Conservation (phyloP, 371 early-diverging fungal species). For the Saksenaea oblongispora region DNA sequence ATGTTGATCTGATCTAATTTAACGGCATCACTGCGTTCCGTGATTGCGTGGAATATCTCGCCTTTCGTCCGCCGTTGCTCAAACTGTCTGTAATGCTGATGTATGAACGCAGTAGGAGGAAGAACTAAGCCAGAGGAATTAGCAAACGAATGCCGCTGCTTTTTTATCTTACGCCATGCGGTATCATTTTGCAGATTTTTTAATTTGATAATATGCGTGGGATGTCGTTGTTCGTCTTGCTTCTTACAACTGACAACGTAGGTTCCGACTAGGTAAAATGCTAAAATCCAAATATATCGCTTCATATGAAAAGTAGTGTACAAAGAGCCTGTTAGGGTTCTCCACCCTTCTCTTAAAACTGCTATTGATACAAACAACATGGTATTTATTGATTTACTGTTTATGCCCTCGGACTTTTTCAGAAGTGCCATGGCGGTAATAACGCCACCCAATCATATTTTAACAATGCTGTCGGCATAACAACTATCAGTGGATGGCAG, state of each 20-base stretch:
- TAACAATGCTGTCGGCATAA: no score
- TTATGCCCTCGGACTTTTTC: no score
- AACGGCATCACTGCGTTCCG: not conserved
- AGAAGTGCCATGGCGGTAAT: no score
- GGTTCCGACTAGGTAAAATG: not conserved
- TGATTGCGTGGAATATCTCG: not conserved
- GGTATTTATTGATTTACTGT: no score
- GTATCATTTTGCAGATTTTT: not conserved
- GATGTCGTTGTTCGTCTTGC: not conserved
- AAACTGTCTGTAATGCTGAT: conserved; percentile 16
- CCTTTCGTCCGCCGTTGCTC: not conserved
- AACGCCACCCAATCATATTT: no score
- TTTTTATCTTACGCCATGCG: not conserved
- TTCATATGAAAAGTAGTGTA: not conserved
- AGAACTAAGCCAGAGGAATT: not conserved
- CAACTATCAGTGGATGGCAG: no score
- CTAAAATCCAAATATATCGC: not conserved
- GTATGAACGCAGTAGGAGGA: conserved; percentile 15
- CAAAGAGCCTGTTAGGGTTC: not conserved
- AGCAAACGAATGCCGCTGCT: no score
- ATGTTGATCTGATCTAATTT: conserved; percentile 14
- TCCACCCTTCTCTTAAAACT: not conserved
- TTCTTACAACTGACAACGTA: not conserved
- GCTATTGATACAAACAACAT: not conserved
- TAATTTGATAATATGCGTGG: conserved; percentile 17